A percentile compares a stretch with the other conserved stretches of the same genome.
These are phyloP conservation scores for Colletotrichum lini DNA, from an alignment of 2,329 filamentous ascomycete genomes.

Conservation along the genomic window DNA sequence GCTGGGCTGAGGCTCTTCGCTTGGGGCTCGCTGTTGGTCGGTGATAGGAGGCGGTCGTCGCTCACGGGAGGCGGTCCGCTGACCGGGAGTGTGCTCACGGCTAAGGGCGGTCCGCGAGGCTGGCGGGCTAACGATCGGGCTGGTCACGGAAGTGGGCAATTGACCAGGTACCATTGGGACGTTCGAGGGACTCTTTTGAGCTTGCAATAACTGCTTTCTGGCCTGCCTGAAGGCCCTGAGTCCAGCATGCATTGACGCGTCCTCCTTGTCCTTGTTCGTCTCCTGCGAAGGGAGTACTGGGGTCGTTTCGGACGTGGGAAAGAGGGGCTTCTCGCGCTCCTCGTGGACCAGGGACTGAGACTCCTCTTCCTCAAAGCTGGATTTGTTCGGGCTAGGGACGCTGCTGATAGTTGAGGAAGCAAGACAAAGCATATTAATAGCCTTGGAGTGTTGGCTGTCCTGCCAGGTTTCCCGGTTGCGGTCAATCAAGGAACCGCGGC, in stretches of 20 bases:
- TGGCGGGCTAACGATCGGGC: constrained; percentile 28
- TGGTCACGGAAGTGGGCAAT: constrained; percentile 10
- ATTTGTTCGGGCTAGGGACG: constrained; percentile 57
- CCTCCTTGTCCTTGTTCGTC: constrained; percentile 50
- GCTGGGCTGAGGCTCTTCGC: constrained; percentile 55
- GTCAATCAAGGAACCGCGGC: constrained; percentile 74
- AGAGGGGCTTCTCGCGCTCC: constrained; percentile 42
- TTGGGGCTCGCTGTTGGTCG: constrained; percentile 61
- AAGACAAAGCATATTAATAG: constrained; percentile 74
- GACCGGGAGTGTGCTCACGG: constrained; percentile 47
- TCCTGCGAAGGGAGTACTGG: constrained; percentile 9
- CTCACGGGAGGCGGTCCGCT: constrained; percentile 60
- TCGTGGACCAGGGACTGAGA: constrained; percentile 47
- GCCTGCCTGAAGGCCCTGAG: constrained; percentile 71
- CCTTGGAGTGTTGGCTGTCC: constrained; percentile 63
- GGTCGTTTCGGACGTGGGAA: constrained; percentile 18
- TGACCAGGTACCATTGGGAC: constrained; percentile 46
- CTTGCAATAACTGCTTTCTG: constrained; percentile 68
- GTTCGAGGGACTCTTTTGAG: constrained; percentile 53
- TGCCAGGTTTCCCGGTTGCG: constrained; percentile 60
- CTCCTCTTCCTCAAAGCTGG: constrained; percentile 54
- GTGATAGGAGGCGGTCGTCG: constrained; percentile 60
- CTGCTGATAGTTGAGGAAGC: constrained; percentile 59
- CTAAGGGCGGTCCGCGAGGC: constrained; percentile 44
- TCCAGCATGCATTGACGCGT: constrained; percentile 63